Base-by-base conservation (phyloP, 257 asterid genomes). In the Solanum ossicruentum region DNA sequence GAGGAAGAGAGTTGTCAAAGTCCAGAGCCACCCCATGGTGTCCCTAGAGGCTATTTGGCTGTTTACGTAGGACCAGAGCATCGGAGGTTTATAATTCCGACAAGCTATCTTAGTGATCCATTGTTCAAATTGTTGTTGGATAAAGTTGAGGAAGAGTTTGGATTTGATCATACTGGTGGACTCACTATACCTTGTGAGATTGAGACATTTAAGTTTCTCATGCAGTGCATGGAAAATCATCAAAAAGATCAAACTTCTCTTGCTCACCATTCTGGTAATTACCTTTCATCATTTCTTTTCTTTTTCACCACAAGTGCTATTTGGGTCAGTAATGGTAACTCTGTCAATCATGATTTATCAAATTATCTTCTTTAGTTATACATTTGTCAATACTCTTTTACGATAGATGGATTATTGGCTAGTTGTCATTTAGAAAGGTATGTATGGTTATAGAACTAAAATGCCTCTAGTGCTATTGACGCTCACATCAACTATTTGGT, bases 101-200 rank as follows among this genome's bases (percentile, higher is more conserved):
- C 96, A 32, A 88, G 87, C 65, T 95, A 87, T 87, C 92, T 95
- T 1, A 87, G 89, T 3, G 92, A 91, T 77, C 96, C 96, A 1
- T 80, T 92, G 32, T 95, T 95, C 88, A 85, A 93, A 89, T 87
- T 88, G 77, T 79, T 95, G 54, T 54, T 93, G 84, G 96, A 94
- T 51, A 88, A 87, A 81, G 97, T 92, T 1, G 98, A 95, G 16
- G 95, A 95, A 39, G 98, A 91, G 63, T 95, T 93, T 80, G 98
- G 98, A 41, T 95, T 94, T 28, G 95, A 94, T 41, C 96, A 89
- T 49, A 83, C 84, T 18, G 98, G 98, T 5, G 94, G 91, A 3
- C 89, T 95, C 26, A 92, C 92, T 12, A 87, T 95, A 28, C 98
- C 97, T 0, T 95, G 98, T 52, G 91, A 88, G 75, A 87, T 81